A percentile compares a stretch with the other conserved stretches of the same genome.
Conservation (phyloP, 495 filamentous ascomycete species). For the Glonium stellatum region DNA sequence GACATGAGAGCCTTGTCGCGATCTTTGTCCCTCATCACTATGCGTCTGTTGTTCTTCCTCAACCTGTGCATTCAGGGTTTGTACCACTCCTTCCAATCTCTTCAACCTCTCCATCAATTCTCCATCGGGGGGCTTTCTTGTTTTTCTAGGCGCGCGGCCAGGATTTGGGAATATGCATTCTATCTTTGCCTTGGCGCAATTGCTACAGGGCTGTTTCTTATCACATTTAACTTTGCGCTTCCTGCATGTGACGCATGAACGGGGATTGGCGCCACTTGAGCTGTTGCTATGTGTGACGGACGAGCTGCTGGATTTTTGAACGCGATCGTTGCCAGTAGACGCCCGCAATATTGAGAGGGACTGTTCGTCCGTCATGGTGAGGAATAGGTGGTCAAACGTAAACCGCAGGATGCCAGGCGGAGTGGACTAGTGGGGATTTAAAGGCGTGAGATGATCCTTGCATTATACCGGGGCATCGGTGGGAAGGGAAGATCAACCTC, state of each 20-base stretch:
- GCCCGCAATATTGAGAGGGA: slow-evolving; percentile 16
- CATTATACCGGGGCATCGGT: too few species aligned
- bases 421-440: too few species aligned
- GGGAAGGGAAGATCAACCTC: too few species aligned
- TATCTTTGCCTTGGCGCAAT: slow-evolving; percentile 70
- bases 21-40: slow-evolving; percentile 5
- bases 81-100: slow-evolving; percentile 75
- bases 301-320: slow-evolving; percentile 6
- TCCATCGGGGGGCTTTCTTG: slow-evolving; percentile 61
- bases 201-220: slow-evolving; percentile 74
- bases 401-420: too few species aligned
- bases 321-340: slow-evolving; percentile 10
- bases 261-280: slow-evolving; percentile 35
- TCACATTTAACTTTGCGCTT: slow-evolving; percentile 83
- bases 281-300: slow-evolving; percentile 1
- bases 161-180: slow-evolving; percentile 81
- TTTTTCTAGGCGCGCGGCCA: slow-evolving; percentile 67
- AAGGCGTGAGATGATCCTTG: too few species aligned
- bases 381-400: neutral
- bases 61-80: slow-evolving; percentile 49
- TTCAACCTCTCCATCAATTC: slow-evolving; percentile 72
- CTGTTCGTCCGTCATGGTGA: neutral
- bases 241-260: slow-evolving; percentile 79
- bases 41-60: slow-evolving; percentile 32
- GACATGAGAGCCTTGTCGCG: neutral